Conservation (phyloP, 208 protist species). For the Leishmania major region DNA sequence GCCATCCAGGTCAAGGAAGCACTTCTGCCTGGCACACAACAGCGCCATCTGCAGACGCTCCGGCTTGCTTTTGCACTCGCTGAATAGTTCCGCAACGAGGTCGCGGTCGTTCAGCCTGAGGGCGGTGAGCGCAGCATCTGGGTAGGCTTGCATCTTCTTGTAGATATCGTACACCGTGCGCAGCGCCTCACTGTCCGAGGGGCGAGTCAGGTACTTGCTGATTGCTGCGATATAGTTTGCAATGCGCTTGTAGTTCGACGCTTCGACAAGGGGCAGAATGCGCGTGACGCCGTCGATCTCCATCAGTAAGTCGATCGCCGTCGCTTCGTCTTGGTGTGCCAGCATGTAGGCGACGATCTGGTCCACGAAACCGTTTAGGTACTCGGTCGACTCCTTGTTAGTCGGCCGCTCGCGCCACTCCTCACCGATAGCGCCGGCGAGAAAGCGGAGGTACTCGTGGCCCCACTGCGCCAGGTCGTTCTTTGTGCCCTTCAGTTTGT, state of each 20-base stretch:
- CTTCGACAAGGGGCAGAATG: constrained; percentile 92
- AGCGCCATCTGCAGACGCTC: constrained; percentile 93
- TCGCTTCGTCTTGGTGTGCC: constrained; percentile 96
- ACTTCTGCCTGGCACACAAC: constrained; percentile 91
- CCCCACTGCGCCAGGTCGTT: constrained; percentile 97
- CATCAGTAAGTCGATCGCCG: constrained; percentile 98
- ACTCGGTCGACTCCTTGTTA: constrained; percentile 65
- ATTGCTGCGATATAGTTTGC: constrained; percentile 95
- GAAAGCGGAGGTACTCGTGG: constrained; percentile 98
- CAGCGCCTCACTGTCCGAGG: constrained; percentile 93
- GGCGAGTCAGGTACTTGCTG: constrained; percentile 95
- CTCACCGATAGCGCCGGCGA: constrained; percentile 94
- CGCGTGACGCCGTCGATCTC: constrained; percentile 94
- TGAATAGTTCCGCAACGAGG: constrained; percentile 82
- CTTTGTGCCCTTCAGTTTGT: constrained; percentile 95
- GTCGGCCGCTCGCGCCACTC: constrained; percentile 88
- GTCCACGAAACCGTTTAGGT: constrained; percentile 91
- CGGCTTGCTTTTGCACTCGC: constrained; percentile 61
- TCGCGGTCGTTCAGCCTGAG: constrained; percentile 86
- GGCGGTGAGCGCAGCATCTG: constrained; percentile 91
- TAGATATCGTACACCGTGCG: constrained; percentile 94
- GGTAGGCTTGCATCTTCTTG: constrained; percentile 87
- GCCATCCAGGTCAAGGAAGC: constrained; percentile 80
- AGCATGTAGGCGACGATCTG: constrained; percentile 97
- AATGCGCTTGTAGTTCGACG: constrained; percentile 95